These are phyloP conservation scores for Phoenix dactylifera DNA, from an alignment of 176 grass and related monocot genomes.

Conservation along the genomic window DNA sequence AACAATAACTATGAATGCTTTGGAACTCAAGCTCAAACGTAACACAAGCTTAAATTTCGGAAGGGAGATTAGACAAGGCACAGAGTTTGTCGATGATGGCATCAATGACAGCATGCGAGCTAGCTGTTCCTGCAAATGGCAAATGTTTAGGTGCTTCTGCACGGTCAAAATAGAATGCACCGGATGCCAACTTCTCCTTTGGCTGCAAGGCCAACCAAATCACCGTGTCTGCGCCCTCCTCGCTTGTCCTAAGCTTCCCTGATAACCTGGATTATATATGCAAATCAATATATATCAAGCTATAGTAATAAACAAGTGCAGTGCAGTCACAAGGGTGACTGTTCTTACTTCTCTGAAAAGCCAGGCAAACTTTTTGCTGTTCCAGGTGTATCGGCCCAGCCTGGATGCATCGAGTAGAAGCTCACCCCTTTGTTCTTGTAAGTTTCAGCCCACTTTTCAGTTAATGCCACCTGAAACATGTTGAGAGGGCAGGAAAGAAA, in stretches of 20 bases:
- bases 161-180: conserved; percentile 89
- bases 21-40: no score
- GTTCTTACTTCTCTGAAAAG: conserved; percentile 35
- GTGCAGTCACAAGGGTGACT: background rate
- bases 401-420: conserved; percentile 92
- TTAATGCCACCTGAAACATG: conserved; percentile 58
- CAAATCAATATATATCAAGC: background rate
- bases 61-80: conserved; percentile 31
- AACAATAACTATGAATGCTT: no score
- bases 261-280: conserved; percentile 34
- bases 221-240: conserved; percentile 64
- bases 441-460: conserved; percentile 73
- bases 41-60: conserved; percentile 2
- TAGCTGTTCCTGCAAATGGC: conserved; percentile 46
- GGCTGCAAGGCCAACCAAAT: conserved; percentile 76
- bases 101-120: conserved; percentile 49
- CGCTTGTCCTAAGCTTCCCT: conserved; percentile 63
- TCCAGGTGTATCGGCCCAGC: conserved; percentile 81
- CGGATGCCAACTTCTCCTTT: conserved; percentile 54
- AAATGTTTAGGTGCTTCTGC: conserved; percentile 77
- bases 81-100: conserved; percentile 35
- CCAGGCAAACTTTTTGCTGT: conserved; percentile 70
- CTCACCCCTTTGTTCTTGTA: conserved; percentile 41
- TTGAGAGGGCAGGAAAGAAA: background rate
- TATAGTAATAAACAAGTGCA: background rate